Evolutionary conservation across 2,329 filamentous ascomycete species (phyloP).

Genomic region (Capronia americana): DNA sequence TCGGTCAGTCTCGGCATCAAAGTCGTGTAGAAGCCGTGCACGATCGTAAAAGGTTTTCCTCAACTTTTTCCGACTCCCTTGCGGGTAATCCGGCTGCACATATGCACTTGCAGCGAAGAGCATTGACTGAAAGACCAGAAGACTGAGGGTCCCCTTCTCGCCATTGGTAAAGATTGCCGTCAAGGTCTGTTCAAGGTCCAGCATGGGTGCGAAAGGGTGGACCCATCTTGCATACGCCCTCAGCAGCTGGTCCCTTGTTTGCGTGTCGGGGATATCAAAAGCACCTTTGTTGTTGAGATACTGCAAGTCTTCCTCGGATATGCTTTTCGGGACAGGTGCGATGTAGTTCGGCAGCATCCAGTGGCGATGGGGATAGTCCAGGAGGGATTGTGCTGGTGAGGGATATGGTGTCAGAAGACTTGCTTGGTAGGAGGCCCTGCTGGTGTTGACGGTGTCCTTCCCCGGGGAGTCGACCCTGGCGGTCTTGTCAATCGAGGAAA

Average conservation of each 20-base stretch:
- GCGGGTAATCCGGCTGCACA: constrained; percentile 81
- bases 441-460: constrained; percentile 40
- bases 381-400: constrained; percentile 52
- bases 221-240: constrained; percentile 86
- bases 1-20: constrained; percentile 90
- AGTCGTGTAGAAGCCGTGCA: constrained; percentile 83
- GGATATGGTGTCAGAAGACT: constrained; percentile 52
- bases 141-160: constrained; percentile 73
- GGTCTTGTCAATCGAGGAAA: background rate
- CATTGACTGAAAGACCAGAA: constrained; percentile 89
- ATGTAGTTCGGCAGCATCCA: constrained; percentile 70
- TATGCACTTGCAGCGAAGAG: constrained; percentile 93
- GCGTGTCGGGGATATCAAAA: constrained; percentile 72
- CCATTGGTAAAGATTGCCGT: constrained; percentile 67
- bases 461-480: constrained; percentile 40
- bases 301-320: constrained; percentile 79
- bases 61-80: constrained; percentile 75
- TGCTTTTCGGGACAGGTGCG: constrained; percentile 75
- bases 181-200: constrained; percentile 70
- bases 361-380: constrained; percentile 57
- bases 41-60: constrained; percentile 88
- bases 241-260: constrained; percentile 78
- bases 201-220: constrained; percentile 89
- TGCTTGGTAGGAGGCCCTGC: constrained; percentile 38
- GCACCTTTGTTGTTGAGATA: constrained; percentile 86